Conservation (phyloP, 2,329 filamentous ascomycete genomes). For the Aspergillus vadensis region DNA sequence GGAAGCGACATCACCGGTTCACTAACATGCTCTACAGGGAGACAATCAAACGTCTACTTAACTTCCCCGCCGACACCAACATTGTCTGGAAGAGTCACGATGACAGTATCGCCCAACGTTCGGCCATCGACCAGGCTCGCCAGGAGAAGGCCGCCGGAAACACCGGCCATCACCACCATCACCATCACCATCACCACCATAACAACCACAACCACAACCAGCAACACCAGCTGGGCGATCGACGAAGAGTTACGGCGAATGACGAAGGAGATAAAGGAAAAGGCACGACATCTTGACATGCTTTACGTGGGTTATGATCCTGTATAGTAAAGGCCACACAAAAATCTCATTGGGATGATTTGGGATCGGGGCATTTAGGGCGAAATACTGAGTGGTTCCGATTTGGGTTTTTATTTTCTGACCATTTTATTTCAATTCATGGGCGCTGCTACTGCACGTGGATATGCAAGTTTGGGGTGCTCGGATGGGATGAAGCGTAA, state of each 20-base stretch:
- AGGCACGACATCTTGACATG: constrained; percentile 36
- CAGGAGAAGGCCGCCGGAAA: constrained; percentile 70
- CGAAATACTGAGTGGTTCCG: constrained; percentile 40
- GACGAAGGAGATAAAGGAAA: constrained; percentile 51
- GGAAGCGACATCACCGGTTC: background rate
- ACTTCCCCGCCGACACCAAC: constrained; percentile 83
- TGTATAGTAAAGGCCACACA: constrained; percentile 40
- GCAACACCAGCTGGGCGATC: constrained; percentile 40
- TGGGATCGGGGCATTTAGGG: constrained; percentile 43
- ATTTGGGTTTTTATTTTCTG: constrained; percentile 29
- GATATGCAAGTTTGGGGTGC: background rate
- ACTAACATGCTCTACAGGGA: constrained; percentile 59
- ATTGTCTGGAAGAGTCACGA: constrained; percentile 97
- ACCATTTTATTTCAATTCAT: constrained; percentile 3
- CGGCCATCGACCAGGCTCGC: constrained; percentile 85
- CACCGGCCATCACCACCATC: constrained; percentile 34
- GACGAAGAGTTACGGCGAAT: constrained; percentile 45
- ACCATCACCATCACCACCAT: constrained; percentile 35
- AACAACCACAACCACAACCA: constrained; percentile 18
- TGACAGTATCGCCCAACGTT: constrained; percentile 89
- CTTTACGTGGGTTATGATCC: constrained; percentile 32
- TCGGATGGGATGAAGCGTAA: constrained; percentile 7
- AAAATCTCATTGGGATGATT: constrained; percentile 40
- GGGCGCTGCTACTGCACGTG: constrained; percentile 5
- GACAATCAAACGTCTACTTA: constrained; percentile 87